Evolutionary conservation across 2,329 filamentous ascomycete genomes (phyloP).

Genomic region (Fusarium zealandicum): DNA sequence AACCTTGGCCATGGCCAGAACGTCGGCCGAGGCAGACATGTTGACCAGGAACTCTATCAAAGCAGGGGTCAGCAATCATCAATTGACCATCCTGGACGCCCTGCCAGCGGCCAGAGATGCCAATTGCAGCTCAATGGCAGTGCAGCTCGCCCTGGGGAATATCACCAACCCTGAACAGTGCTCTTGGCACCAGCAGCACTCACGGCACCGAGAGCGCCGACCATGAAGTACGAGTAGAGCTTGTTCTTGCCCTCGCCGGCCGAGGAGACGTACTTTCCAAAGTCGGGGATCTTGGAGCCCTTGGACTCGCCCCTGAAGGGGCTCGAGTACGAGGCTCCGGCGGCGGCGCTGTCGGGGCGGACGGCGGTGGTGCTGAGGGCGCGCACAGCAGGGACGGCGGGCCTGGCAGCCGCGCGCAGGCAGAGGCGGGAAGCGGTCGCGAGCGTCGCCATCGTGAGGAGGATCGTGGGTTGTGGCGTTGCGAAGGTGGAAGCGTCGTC

Average conservation of each 20-base stretch:
- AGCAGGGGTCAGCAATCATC: constrained; percentile 40
- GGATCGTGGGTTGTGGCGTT: constrained; percentile 41
- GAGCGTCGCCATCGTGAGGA: constrained; percentile 69
- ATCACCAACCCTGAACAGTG: constrained; percentile 88
- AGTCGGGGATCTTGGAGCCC: constrained; percentile 81
- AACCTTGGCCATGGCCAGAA: constrained; percentile 99
- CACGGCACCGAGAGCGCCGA: constrained; percentile 91
- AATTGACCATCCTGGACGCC: constrained; percentile 31
- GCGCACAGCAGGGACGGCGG: constrained; percentile 54
- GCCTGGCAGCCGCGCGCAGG: constrained; percentile 64
- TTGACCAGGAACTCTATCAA: constrained; percentile 95
- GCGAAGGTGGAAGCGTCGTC: constrained; percentile 24
- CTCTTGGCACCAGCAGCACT: constrained; percentile 95
- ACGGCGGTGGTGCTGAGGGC: constrained; percentile 64
- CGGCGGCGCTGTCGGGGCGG: constrained; percentile 57
- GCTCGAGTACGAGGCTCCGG: constrained; percentile 62
- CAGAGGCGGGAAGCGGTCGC: constrained; percentile 72
- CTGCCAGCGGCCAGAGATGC: constrained; percentile 12
- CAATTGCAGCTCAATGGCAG: constrained; percentile 45
- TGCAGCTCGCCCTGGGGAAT: constrained; percentile 7
- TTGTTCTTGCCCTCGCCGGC: constrained; percentile 75
- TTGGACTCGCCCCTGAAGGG: constrained; percentile 68
- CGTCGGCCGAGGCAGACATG: constrained; percentile 99
- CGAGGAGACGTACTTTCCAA: constrained; percentile 84
- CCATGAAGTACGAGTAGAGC: constrained; percentile 98